Evolutionary conservation across 805 yeast genomes (phyloP).

Genomic region (Wickerhamiella azymoides): DNA sequence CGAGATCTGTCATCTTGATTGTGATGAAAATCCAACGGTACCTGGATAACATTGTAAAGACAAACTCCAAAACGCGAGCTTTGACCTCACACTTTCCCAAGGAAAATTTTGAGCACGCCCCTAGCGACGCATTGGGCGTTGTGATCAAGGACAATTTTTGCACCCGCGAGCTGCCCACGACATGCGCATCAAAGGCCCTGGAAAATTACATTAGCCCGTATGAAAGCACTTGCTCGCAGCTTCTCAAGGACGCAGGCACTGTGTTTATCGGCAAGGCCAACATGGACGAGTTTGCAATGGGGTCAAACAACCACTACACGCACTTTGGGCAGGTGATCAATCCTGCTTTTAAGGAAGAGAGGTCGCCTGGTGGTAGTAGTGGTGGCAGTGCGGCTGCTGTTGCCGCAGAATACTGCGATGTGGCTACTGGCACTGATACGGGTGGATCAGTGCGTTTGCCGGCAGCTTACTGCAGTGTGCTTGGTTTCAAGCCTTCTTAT

Average conservation of each 20-base stretch:
- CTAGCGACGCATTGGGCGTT: constrained; percentile 17
- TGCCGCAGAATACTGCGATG: constrained; percentile 52
- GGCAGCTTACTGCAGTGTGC: constrained; percentile 68
- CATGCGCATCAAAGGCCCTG: constrained; percentile 64
- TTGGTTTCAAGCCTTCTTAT: constrained; percentile 88
- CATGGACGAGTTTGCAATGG: constrained; percentile 98
- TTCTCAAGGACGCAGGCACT: constrained; percentile 41
- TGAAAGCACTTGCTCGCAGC: constrained; percentile 55
- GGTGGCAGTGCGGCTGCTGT: constrained; percentile 96
- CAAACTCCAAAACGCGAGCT: constrained; percentile 22
- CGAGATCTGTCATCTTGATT: not conserved
- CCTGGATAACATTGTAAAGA: constrained; percentile 18
- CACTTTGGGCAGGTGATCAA: constrained; percentile 25
- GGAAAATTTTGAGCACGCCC: constrained; percentile 7
- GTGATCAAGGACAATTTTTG: constrained; percentile 75
- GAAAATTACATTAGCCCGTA: constrained; percentile 54
- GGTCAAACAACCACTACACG: constrained; percentile 32
- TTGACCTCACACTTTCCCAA: constrained; percentile 18
- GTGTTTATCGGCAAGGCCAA: constrained; percentile 63
- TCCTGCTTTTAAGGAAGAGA: constrained; percentile 31
- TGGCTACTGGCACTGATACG: constrained; percentile 87
- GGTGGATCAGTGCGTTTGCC: constrained; percentile 95
- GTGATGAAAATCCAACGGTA: constrained; percentile 11
- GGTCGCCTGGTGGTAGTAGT: constrained; percentile 78
- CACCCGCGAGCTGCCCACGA: constrained; percentile 51